Conservation (phyloP, 2,329 filamentous ascomycete species). For the Alternaria rosae region DNA sequence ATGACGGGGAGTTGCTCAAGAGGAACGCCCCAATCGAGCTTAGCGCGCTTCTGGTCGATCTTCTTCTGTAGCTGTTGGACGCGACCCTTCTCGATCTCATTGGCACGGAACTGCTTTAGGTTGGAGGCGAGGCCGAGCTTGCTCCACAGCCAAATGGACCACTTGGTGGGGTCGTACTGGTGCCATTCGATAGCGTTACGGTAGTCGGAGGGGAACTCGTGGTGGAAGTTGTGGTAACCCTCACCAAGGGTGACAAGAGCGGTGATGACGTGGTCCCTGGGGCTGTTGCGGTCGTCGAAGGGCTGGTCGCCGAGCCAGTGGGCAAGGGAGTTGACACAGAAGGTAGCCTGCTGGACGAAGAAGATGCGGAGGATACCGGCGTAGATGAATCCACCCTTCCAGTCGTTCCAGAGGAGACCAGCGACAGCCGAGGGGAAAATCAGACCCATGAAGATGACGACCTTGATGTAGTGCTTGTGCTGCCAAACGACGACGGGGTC, state of each 20-base stretch:
- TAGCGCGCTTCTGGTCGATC: slow-evolving; percentile 54
- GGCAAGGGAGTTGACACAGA: slow-evolving; percentile 63
- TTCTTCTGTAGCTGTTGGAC: slow-evolving; percentile 56
- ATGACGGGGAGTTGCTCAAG: slow-evolving; percentile 54
- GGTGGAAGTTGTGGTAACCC: slow-evolving; percentile 57
- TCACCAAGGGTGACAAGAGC: slow-evolving; percentile 54
- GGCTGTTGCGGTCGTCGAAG: slow-evolving; percentile 55
- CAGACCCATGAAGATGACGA: slow-evolving; percentile 57
- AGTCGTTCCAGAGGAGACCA: slow-evolving; percentile 59
- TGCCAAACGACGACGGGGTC: slow-evolving; percentile 60
- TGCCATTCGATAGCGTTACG: slow-evolving; percentile 54
- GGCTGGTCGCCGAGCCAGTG: slow-evolving; percentile 61
- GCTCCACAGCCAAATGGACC: slow-evolving; percentile 54
- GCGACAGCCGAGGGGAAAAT: slow-evolving; percentile 58
- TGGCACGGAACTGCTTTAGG: slow-evolving; percentile 55
- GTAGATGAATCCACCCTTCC: slow-evolving; percentile 60
- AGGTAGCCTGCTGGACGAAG: slow-evolving; percentile 62
- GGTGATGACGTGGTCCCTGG: slow-evolving; percentile 54
- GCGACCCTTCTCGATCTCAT: slow-evolving; percentile 55
- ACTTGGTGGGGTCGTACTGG: slow-evolving; percentile 56
- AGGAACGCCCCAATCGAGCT: slow-evolving; percentile 54
- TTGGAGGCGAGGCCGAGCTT: slow-evolving; percentile 54
- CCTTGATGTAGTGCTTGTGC: slow-evolving; percentile 59
- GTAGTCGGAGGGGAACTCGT: slow-evolving; percentile 56
- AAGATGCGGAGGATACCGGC: slow-evolving; percentile 61